phyloP scores from a whole-genome alignment of 2,329 filamentous ascomycete genomes.

The Calonectria henricotiae region DNA sequence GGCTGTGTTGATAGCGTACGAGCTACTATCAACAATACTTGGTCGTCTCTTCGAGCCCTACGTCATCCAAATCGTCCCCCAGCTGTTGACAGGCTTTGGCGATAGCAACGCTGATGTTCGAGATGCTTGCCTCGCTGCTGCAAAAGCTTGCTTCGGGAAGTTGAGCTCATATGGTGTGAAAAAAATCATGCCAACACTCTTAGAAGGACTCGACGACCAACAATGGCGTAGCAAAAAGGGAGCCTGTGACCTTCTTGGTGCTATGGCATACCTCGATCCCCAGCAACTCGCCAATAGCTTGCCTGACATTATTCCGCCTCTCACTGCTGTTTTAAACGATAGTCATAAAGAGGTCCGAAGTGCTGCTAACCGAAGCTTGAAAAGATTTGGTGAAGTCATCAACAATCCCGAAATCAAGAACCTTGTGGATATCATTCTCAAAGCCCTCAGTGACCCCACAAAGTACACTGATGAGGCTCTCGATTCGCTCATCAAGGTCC shows the following conservation, averaged over 20 bases:
- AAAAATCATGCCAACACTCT: slow-evolving; percentile 90
- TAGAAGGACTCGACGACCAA: slow-evolving; percentile 92
- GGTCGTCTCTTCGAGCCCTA: slow-evolving; percentile 96
- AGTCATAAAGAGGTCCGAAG: slow-evolving; percentile 97
- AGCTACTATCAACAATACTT: slow-evolving; percentile 89
- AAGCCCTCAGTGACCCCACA: slow-evolving; percentile 96
- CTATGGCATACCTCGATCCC: slow-evolving; percentile 98
- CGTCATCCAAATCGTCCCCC: slow-evolving; percentile 94
- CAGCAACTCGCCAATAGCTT: slow-evolving; percentile 93
- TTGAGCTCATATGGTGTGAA: slow-evolving; percentile 97
- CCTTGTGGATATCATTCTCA: slow-evolving; percentile 91
- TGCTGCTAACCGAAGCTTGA: slow-evolving; percentile 94
- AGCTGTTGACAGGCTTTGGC: slow-evolving; percentile 90
- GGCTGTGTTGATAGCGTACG: slow-evolving; percentile 90
- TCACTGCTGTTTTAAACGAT: slow-evolving; percentile 95
- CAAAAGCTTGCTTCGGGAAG: slow-evolving; percentile 94
- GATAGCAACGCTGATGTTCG: slow-evolving; percentile 91
- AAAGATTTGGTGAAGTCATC: slow-evolving; percentile 98
- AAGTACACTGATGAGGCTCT: slow-evolving; percentile 97
- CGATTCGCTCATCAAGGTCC: slow-evolving; percentile 96
- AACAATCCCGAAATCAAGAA: slow-evolving; percentile 97
- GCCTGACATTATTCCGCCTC: slow-evolving; percentile 95
- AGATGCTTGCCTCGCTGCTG: slow-evolving; percentile 91
- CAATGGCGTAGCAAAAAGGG: slow-evolving; percentile 99
- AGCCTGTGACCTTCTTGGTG: slow-evolving; percentile 94